These are phyloP conservation scores for Leptographium flavum DNA, from an alignment of 2,329 filamentous ascomycete species.

Conservation along the genomic window DNA sequence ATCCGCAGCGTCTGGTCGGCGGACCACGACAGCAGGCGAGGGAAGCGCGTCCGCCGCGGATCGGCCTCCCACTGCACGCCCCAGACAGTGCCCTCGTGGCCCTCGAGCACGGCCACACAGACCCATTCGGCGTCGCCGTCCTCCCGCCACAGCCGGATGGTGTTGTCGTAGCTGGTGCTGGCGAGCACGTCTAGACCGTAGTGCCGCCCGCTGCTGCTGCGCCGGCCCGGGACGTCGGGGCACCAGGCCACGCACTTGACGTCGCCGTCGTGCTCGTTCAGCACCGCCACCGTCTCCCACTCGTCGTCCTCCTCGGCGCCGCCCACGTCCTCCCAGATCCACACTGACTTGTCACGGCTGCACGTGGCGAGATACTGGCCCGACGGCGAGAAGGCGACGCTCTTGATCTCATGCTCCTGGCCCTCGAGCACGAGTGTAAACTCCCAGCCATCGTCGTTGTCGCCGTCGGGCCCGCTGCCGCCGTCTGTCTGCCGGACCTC, in stretches of 20 bases:
- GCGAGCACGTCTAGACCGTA: conserved; percentile 62
- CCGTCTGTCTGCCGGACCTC: conserved; percentile 21
- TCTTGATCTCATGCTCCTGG: conserved; percentile 87
- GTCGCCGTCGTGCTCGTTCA: conserved; percentile 89
- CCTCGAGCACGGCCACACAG: conserved; percentile 68
- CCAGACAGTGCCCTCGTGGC: conserved; percentile 83
- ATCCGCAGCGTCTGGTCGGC: conserved; percentile 69
- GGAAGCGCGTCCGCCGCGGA: conserved; percentile 27
- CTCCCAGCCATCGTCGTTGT: conserved; percentile 56
- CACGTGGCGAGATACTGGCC: conserved; percentile 79
- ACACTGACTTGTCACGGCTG: conserved; percentile 83
- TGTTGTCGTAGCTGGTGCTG: conserved; percentile 89
- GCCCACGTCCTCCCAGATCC: conserved; percentile 94
- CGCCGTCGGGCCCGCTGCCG: conserved; percentile 10
- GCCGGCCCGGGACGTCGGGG: conserved; percentile 44
- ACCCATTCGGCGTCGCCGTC: conserved; percentile 85
- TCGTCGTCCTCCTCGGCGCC: conserved; percentile 68
- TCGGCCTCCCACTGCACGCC: conserved; percentile 56
- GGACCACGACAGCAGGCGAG: conserved; percentile 65
- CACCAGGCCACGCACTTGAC: conserved; percentile 94
- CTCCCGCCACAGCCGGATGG: conserved; percentile 75
- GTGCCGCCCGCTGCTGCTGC: conserved; percentile 18
- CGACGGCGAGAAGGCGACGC: conserved; percentile 57
- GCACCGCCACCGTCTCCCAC: conserved; percentile 89
- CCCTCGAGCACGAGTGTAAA: conserved; percentile 87